Percentiles rank a stretch among this genome's conserved stretches.
Evolutionary conservation across 73 alveolate genomes (phyloP).

Genomic region (Paraurostyla sp.): DNA sequence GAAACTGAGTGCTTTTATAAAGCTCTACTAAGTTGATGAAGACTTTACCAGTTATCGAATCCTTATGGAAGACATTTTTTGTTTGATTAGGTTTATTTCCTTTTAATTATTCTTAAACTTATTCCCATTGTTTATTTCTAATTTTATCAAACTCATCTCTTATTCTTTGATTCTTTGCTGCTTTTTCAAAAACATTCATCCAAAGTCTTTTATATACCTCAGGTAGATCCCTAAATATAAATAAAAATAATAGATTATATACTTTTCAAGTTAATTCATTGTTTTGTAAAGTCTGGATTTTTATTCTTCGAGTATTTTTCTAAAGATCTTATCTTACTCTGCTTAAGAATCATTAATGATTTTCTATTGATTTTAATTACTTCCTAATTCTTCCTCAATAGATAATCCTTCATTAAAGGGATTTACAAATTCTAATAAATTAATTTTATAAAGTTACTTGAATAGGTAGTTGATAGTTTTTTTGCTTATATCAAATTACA

Average conservation of each 20-base stretch:
- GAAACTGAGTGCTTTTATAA: constrained; percentile 16
- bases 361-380: background rate
- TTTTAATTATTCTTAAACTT: background rate
- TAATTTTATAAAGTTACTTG: too few relatives aligned
- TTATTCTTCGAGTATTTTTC: background rate
- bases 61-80: constrained; percentile 14
- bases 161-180: background rate
- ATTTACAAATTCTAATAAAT: background rate
- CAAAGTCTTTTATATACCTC: constrained; percentile 65
- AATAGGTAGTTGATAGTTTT: too few relatives aligned
- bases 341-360: background rate
- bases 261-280: background rate
- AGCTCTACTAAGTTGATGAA: constrained; percentile 37
- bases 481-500: background rate
- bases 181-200: constrained; percentile 19
- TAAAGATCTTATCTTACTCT: background rate
- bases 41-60: constrained; percentile 61
- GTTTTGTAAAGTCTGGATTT: background rate
- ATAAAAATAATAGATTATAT: background rate
- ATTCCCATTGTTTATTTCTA: constrained; percentile 10
- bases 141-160: constrained; percentile 33
- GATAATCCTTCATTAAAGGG: background rate
- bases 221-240: constrained; percentile 3
- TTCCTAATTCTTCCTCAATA: background rate
- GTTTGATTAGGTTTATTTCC: background rate